These are phyloP conservation scores for Elsinoe fawcettii DNA, from an alignment of 2,329 filamentous ascomycete species.

Conservation along the genomic window DNA sequence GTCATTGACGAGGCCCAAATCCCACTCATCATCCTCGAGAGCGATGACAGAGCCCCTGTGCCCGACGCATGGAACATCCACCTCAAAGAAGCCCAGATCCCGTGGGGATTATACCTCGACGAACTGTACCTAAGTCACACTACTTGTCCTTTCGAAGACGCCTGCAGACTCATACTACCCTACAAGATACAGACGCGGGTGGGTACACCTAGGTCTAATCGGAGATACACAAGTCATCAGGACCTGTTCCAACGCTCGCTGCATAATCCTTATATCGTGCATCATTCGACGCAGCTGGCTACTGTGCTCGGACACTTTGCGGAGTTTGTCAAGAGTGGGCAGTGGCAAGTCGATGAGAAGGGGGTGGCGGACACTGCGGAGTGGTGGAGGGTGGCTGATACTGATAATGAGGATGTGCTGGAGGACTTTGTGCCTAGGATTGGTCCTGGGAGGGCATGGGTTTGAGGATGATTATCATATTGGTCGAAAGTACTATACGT, in stretches of 20 bases:
- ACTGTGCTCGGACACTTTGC: background rate
- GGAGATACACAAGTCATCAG: background rate
- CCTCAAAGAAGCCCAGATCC: constrained; percentile 20
- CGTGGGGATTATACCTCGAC: constrained; percentile 31
- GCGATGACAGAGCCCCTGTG: background rate
- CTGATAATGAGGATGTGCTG: too few species aligned
- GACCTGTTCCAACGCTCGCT: background rate
- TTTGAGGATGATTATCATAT: too few species aligned
- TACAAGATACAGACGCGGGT: too few species aligned
- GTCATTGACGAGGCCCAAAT: constrained; percentile 20
- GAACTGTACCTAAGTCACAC: constrained; percentile 26
- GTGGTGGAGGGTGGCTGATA: background rate
- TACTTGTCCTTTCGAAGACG: constrained; percentile 30
- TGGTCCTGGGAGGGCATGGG: too few species aligned
- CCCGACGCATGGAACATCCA: background rate
- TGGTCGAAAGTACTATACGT: too few species aligned
- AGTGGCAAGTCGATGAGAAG: background rate
- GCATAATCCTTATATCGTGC: background rate
- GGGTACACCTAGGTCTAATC: constrained; percentile 12
- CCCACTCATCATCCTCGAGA: background rate
- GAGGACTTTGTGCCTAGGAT: too few species aligned
- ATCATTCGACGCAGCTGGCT: background rate
- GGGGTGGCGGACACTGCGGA: background rate
- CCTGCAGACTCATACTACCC: constrained; percentile 27
- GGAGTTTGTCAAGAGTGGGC: background rate